Evolutionary conservation across 2,329 filamentous ascomycete genomes (phyloP).

Genomic region (Arthroderma uncinatum): DNA sequence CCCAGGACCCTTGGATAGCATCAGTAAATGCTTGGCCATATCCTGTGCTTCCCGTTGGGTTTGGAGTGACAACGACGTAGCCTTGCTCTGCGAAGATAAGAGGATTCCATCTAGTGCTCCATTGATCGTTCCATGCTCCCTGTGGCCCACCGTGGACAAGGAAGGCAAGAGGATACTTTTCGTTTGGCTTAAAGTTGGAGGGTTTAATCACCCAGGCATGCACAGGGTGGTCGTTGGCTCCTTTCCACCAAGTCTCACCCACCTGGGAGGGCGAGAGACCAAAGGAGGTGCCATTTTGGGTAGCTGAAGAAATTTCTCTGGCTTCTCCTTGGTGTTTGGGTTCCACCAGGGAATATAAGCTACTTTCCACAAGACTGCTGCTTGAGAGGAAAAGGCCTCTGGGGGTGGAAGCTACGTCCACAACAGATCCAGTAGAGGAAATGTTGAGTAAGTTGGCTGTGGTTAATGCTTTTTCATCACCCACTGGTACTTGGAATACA

Average conservation of each 20-base stretch:
- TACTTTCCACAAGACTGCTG: slow-evolving; percentile 36
- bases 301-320: slow-evolving; percentile 30
- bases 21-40: slow-evolving; percentile 47
- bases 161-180: slow-evolving; percentile 45
- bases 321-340: slow-evolving; percentile 22
- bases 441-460: slow-evolving; percentile 28
- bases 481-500: slow-evolving; percentile 32
- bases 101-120: slow-evolving; percentile 45
- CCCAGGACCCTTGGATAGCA: slow-evolving; percentile 43
- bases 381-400: slow-evolving; percentile 33
- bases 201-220: slow-evolving; percentile 40
- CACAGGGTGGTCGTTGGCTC: slow-evolving; percentile 34
- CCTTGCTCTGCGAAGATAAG: slow-evolving; percentile 50
- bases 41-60: slow-evolving; percentile 47
- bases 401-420: slow-evolving; percentile 28
- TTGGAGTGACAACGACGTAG: slow-evolving; percentile 49
- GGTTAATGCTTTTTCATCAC: slow-evolving; percentile 16
- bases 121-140: slow-evolving; percentile 43
- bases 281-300: slow-evolving; percentile 28
- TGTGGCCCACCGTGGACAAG: slow-evolving; percentile 45
- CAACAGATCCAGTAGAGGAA: slow-evolving; percentile 33
- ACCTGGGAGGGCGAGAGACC: slow-evolving; percentile 34
- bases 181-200: slow-evolving; percentile 33
- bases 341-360: slow-evolving; percentile 34
- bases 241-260: slow-evolving; percentile 37